Evolutionary conservation across 2,329 filamentous ascomycete species (phyloP), one percentile per base, ranked within the genome.

Genomic region (Hymenoscyphus infarciens): DNA sequence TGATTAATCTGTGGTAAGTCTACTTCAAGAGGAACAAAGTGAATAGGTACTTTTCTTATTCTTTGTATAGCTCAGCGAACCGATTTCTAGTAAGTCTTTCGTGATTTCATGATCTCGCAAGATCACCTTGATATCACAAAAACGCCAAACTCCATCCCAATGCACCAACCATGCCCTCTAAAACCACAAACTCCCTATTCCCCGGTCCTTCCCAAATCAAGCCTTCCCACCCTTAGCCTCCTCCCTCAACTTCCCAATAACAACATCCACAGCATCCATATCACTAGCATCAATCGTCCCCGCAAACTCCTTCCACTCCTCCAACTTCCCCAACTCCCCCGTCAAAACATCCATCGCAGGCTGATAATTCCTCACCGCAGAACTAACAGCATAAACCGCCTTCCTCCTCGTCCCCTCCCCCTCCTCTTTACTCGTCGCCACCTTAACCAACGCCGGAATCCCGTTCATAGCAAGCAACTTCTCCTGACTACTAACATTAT

Each of bases 321-420:
- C 84, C 56, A 79, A 76, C 70, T 84, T 84, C 22, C 75, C 77
- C 71, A 90, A 77, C 71, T 88, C 83, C 39, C 82, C 80, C 1
- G 87, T 84, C 65, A 92, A 80, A 27, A 82, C 79, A 74, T 92
- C 88, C 77, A 94, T 82, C 29, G 88, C 88, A 1, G 92, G 90
- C 78, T 97, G 94, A 75, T 91, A 96, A 76, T 99, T 99, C 74
- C 95, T 83, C 61, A 91, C 85, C 5, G 87, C 89, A 15, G 88
- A 94, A 74, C 92, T 97, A 56, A 99, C 82, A 13, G 94, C 95
- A 72, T 92, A 93, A 33, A 96, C 81, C 15, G 93, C 92, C 82
- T 97, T 99, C 75, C 90, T 88, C 68, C 93, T 83, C 58, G 92
- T 90, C 10, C 82, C 80, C 62, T 81, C 78, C 60, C 83, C 79